A percentile compares a stretch with the other conserved stretches of the same genome.
Conservation (phyloP, 169 alveolate genomes). For the Plasmodium gallinaceum region DNA sequence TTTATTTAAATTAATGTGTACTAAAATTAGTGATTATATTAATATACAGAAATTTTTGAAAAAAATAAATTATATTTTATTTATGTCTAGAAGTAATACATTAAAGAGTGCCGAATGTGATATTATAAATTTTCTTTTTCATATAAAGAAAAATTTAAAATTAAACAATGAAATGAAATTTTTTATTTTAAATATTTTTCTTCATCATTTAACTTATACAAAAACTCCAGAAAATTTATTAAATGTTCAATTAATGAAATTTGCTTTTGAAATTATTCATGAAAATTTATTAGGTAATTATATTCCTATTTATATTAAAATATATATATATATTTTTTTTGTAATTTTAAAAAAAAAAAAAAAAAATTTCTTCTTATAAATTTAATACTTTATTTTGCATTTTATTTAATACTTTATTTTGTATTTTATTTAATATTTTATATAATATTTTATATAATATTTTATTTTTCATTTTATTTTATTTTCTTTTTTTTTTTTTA, state of each 20-base stretch:
- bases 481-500: background rate
- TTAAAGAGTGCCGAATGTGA: constrained; percentile 64
- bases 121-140: constrained; percentile 24
- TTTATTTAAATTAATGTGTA: constrained; percentile 44
- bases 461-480: background rate
- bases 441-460: too few species aligned
- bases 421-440: background rate
- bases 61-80: constrained; percentile 39
- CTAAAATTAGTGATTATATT: background rate
- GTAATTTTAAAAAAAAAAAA: background rate
- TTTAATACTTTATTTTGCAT: too few species aligned
- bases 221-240: constrained; percentile 42
- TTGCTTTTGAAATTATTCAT: constrained; percentile 43
- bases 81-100: constrained; percentile 56
- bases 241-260: constrained; percentile 46
- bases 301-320: background rate
- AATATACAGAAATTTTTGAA: constrained; percentile 24
- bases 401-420: background rate
- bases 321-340: constrained; percentile 1
- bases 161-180: constrained; percentile 47
- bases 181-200: constrained; percentile 52
- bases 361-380: too few species aligned
- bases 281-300: constrained; percentile 31
- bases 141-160: constrained; percentile 27
- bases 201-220: constrained; percentile 58